Percentiles rank a stretch among this genome's conserved stretches.
phyloP scores from a whole-genome alignment of 257 asterid genomes.

The Misopates orontium region DNA sequence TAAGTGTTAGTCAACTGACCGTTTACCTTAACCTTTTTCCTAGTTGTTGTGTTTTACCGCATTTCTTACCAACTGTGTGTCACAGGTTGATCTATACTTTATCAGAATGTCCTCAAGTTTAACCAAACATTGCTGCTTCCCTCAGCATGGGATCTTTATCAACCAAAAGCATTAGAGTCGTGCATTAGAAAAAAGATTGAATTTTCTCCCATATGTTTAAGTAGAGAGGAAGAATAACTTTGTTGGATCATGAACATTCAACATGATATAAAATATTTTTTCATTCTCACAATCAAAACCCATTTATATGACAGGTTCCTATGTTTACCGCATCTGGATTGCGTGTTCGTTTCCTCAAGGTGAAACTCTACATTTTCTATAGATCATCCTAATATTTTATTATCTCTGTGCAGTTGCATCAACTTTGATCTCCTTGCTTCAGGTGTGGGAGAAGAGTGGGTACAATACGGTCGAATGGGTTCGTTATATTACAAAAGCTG shows the following conservation, averaged over 20 bases:
- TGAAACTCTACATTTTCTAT: conserved; percentile 28
- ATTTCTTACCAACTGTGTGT: no score
- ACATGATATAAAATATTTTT: neutral
- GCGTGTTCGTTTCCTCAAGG: conserved; percentile 98
- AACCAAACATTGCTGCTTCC: no score
- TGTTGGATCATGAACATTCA: neutral
- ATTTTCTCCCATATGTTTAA: no score
- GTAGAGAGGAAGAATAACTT: no score
- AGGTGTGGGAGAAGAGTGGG: conserved; percentile 99
- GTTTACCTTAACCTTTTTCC: no score
- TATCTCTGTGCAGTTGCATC: conserved; percentile 17
- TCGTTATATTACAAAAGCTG: conserved; percentile 97
- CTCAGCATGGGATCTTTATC: no score
- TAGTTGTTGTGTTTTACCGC: no score
- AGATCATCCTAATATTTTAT: neutral
- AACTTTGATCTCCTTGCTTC: conserved; percentile 30
- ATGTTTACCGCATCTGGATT: conserved; percentile 98
- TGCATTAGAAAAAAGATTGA: no score
- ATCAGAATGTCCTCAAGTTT: no score
- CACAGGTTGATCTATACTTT: no score
- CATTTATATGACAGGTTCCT: conserved; percentile 73
- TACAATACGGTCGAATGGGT: conserved; percentile 99
- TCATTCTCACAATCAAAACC: conserved; percentile 26
- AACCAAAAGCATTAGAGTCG: no score
- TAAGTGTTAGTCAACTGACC: no score